Evolutionary conservation across 2,329 filamentous ascomycete species (phyloP).

Genomic region (Paramyrothecium roridum): DNA sequence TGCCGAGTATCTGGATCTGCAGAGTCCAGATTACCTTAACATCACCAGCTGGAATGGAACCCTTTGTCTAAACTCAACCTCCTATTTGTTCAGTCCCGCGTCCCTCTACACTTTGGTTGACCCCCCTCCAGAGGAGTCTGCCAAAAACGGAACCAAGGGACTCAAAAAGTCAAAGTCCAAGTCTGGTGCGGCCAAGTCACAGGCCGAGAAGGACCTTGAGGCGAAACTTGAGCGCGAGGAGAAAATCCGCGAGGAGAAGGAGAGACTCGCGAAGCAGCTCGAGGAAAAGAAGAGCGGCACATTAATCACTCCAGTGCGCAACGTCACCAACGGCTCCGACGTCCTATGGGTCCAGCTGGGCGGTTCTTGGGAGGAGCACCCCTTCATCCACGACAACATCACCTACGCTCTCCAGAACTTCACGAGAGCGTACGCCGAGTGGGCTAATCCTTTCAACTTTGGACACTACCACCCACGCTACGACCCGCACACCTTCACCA

Average conservation of each 20-base stretch:
- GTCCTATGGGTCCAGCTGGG: constrained; percentile 33
- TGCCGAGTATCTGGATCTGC: constrained; percentile 23
- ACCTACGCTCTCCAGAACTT: constrained; percentile 35
- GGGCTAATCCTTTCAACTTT: constrained; percentile 38
- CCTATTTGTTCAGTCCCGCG: constrained; percentile 21
- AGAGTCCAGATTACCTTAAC: constrained; percentile 23
- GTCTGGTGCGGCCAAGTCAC: not conserved
- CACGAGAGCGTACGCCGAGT: constrained; percentile 31
- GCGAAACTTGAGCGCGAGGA: too few relatives aligned
- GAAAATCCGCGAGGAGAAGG: too few relatives aligned
- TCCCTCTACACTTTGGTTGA: constrained; percentile 22
- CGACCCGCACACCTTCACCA: constrained; percentile 38
- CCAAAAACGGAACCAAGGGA: constrained; percentile 4
- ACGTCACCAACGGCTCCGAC: constrained; percentile 26
- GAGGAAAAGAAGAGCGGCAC: not conserved
- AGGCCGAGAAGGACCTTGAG: too few relatives aligned
- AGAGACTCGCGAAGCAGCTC: too few relatives aligned
- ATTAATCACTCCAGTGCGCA: constrained; percentile 2
- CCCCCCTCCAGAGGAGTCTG: constrained; percentile 9
- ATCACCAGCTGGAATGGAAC: constrained; percentile 22
- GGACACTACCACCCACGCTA: constrained; percentile 35
- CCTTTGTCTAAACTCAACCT: constrained; percentile 30
- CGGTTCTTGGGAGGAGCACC: constrained; percentile 38
- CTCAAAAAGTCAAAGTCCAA: constrained; percentile 1
- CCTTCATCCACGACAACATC: constrained; percentile 33